These are phyloP conservation scores for Thermoascus crustaceus DNA, from an alignment of 2,329 filamentous ascomycete genomes.

Conservation along the genomic window DNA sequence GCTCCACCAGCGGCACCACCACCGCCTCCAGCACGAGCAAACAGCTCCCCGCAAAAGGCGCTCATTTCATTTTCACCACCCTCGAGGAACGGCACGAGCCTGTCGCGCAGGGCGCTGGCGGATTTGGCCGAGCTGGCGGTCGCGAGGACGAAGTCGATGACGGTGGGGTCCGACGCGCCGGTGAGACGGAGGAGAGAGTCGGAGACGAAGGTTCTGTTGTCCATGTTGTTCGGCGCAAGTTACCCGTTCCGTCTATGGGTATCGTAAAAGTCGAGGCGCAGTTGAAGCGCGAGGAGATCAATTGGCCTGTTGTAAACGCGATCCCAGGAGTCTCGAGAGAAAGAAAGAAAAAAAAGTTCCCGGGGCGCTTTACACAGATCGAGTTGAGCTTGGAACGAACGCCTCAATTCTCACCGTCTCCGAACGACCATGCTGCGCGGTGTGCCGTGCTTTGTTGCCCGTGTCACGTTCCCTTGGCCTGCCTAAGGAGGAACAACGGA, in stretches of 20 bases:
- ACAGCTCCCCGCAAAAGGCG: constrained; percentile 42
- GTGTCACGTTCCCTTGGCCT: too few species aligned
- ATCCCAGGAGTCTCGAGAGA: too few species aligned
- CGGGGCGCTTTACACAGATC: too few species aligned
- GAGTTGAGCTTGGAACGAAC: too few species aligned
- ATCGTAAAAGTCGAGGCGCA: too few species aligned
- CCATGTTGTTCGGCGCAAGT: constrained; percentile 20
- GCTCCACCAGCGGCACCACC: constrained; percentile 11
- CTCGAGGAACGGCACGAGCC: constrained; percentile 46
- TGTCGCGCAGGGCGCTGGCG: constrained; percentile 40
- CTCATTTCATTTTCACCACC: constrained; percentile 38
- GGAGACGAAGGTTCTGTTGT: constrained; percentile 37
- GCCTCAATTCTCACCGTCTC: too few species aligned
- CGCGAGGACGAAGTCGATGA: constrained; percentile 50
- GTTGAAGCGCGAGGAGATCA: too few species aligned
- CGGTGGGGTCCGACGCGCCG: constrained; percentile 48
- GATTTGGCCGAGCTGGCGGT: constrained; percentile 46
- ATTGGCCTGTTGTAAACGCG: too few species aligned
- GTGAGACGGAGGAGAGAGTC: constrained; percentile 46
- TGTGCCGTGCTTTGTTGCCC: too few species aligned
- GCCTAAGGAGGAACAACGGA: too few species aligned
- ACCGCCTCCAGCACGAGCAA: constrained; percentile 23
- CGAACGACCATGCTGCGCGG: too few species aligned
- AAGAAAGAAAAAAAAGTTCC: too few species aligned
- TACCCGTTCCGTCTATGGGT: background rate